Conservation (phyloP, 2,329 filamentous ascomycete species). For the Lachnellula hyalina region DNA sequence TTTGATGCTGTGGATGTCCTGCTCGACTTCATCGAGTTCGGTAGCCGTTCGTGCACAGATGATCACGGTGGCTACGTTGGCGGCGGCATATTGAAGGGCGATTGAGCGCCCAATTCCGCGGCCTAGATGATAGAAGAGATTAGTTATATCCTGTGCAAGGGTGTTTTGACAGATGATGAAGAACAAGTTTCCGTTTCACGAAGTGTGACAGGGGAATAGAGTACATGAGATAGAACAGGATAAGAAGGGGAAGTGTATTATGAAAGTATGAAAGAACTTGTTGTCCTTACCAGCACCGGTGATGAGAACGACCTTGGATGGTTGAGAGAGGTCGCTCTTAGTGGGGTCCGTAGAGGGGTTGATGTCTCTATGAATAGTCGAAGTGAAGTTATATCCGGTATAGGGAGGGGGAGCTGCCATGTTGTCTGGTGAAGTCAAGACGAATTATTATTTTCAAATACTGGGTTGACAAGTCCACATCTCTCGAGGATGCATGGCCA, state of each 20-base stretch:
- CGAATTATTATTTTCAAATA: too few species aligned
- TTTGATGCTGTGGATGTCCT: constrained; percentile 1
- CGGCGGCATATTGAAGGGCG: constrained; percentile 63
- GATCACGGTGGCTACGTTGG: constrained; percentile 43
- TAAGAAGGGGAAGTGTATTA: too few species aligned
- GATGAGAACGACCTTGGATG: background rate
- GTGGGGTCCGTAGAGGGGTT: constrained; percentile 2
- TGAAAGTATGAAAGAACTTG: too few species aligned
- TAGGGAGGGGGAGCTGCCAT: background rate
- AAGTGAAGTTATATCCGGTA: background rate
- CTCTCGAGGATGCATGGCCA: too few species aligned
- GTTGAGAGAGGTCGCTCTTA: constrained; percentile 3
- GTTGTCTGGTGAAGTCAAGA: background rate
- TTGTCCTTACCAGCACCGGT: background rate
- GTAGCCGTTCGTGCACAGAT: constrained; percentile 7
- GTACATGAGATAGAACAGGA: too few species aligned
- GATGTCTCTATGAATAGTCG: constrained; percentile 3
- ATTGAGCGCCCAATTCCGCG: constrained; percentile 60
- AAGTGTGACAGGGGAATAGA: too few species aligned
- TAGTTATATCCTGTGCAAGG: background rate
- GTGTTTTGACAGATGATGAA: too few species aligned
- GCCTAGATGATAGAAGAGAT: constrained; percentile 36
- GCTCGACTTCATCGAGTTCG: constrained; percentile 5
- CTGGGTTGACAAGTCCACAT: too few species aligned
- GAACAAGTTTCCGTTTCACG: too few species aligned